Conservation (phyloP, 306 rosid genomes). For the Cucurbita argyrosperma region DNA sequence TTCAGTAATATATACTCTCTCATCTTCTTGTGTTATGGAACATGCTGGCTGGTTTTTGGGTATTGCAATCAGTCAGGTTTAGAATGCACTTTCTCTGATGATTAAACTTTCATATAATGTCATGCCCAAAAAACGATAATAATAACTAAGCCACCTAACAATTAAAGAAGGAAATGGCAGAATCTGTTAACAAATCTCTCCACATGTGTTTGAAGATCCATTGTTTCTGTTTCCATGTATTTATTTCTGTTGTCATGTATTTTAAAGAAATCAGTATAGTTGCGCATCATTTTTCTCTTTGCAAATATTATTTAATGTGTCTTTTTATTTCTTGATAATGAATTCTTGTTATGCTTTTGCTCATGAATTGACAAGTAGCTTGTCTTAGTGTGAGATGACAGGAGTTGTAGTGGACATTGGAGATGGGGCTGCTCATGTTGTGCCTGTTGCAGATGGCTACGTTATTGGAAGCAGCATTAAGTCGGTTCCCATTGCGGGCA, state of each 20-base stretch:
- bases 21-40: too few species aligned
- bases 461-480: constrained; percentile 97
- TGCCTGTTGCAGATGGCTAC: constrained; percentile 98
- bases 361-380: constrained; percentile 32
- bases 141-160: background rate
- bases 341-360: constrained; percentile 4
- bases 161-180: background rate
- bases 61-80: too few species aligned
- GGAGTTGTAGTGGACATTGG: constrained; percentile 97
- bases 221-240: background rate
- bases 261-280: background rate
- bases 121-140: too few species aligned
- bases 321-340: background rate
- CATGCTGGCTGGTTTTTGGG: too few species aligned
- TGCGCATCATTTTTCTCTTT: background rate
- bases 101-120: too few species aligned
- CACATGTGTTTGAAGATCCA: background rate
- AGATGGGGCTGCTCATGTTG: constrained; percentile 91
- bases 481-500: constrained; percentile 87
- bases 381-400: constrained; percentile 97
- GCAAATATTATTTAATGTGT: background rate
- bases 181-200: background rate
- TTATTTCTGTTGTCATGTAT: background rate
- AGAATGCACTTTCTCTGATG: too few species aligned
- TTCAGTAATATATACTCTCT: too few species aligned